Conservation (phyloP, 1,139 yeast genomes). For the Arxiozyma slooffiae region DNA sequence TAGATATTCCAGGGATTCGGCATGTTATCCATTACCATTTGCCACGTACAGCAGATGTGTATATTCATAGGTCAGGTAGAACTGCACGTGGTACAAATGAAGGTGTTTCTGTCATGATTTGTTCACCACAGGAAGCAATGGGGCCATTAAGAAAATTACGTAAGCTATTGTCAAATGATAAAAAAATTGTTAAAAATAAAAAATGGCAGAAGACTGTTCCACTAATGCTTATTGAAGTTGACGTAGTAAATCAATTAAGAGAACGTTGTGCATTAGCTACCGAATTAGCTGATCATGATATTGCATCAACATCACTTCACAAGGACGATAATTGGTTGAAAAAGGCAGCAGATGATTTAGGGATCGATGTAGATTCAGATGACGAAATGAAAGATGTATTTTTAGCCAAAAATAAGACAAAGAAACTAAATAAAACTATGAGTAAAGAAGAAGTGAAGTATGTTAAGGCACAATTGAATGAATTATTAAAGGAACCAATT, state of each 20-base stretch:
- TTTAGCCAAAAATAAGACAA: constrained; percentile 51
- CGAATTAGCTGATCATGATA: constrained; percentile 61
- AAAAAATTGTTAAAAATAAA: constrained; percentile 15
- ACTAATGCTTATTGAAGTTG: constrained; percentile 68
- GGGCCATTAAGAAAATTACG: constrained; percentile 77
- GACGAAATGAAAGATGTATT: constrained; percentile 55
- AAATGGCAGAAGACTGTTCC: constrained; percentile 52
- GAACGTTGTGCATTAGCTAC: constrained; percentile 62
- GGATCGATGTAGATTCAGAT: constrained; percentile 54
- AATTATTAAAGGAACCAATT: constrained; percentile 48
- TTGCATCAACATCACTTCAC: constrained; percentile 48
- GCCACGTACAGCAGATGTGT: constrained; percentile 90
- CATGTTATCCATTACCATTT: constrained; percentile 95
- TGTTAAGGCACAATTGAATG: constrained; percentile 48
- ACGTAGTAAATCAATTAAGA: constrained; percentile 58
- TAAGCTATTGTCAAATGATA: constrained; percentile 35
- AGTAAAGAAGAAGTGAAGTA: constrained; percentile 41
- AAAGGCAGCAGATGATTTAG: constrained; percentile 90
- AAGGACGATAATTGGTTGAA: constrained; percentile 76
- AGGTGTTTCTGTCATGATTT: constrained; percentile 87
- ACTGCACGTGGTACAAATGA: constrained; percentile 93
- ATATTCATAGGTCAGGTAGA: constrained; percentile 94
- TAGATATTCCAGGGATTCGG: constrained; percentile 83
- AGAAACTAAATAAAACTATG: constrained; percentile 48
- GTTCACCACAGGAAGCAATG: constrained; percentile 88